A percentile compares a stretch with the other conserved stretches of the same genome.
Conservation (phyloP, 1,284 basidiomycete genomes). For the Veloporphyrellus conicus region DNA sequence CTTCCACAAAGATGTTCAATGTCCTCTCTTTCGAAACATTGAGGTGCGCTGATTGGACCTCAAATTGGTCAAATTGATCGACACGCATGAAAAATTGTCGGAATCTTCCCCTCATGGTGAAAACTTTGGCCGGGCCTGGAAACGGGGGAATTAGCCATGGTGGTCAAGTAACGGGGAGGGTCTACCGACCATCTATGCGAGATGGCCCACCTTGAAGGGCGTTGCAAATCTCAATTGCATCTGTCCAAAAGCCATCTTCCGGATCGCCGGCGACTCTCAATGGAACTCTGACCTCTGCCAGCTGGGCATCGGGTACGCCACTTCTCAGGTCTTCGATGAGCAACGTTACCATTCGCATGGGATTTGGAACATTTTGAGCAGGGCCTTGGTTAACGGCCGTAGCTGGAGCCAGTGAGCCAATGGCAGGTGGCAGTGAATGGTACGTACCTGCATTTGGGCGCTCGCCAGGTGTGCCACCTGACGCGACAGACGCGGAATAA, state of each 20-base stretch:
- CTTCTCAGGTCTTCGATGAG: slow-evolving; percentile 61
- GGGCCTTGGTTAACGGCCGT: slow-evolving; percentile 3
- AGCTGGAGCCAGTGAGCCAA: slow-evolving; percentile 13
- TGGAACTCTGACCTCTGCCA: slow-evolving; percentile 62
- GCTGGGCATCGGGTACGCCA: slow-evolving; percentile 47
- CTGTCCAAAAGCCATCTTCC: slow-evolving; percentile 64
- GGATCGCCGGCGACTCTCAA: slow-evolving; percentile 44
- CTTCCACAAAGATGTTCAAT: slow-evolving; percentile 47
- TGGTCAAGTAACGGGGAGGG: background rate
- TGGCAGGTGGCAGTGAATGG: background rate
- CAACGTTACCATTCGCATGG: slow-evolving; percentile 52
- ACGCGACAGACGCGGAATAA: background rate
- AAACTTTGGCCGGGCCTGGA: slow-evolving; percentile 65
- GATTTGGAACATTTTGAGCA: slow-evolving; percentile 6
- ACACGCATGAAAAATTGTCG: slow-evolving; percentile 66
- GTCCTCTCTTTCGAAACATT: slow-evolving; percentile 44
- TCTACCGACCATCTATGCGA: slow-evolving; percentile 58
- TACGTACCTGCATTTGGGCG: slow-evolving; percentile 13
- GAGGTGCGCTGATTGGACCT: slow-evolving; percentile 45
- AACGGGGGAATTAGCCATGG: slow-evolving; percentile 6
- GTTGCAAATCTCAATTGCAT: slow-evolving; percentile 57
- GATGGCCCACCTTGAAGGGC: slow-evolving; percentile 59
- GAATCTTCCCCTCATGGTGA: slow-evolving; percentile 62
- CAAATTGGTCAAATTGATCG: slow-evolving; percentile 45
- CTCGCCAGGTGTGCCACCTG: slow-evolving; percentile 5